Conservation (phyloP, 2,329 filamentous ascomycete genomes). For the Periglandula ipomoeae region DNA sequence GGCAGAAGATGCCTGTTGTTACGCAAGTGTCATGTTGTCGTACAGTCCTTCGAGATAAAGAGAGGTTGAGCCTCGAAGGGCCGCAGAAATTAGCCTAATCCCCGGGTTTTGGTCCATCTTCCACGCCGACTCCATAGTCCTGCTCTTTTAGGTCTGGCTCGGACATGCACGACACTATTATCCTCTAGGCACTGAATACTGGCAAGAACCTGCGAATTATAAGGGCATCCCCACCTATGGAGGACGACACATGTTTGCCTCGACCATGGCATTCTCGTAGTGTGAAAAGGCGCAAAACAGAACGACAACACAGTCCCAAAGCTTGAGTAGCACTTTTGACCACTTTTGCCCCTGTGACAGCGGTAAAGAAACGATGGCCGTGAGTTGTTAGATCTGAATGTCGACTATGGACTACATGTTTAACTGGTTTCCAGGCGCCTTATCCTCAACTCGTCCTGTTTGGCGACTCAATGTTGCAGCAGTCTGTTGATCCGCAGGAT, state of each 20-base stretch:
- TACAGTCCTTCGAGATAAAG: too few species aligned
- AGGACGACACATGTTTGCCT: not conserved
- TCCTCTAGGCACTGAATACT: too few species aligned
- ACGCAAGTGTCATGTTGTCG: too few species aligned
- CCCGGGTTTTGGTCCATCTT: too few species aligned
- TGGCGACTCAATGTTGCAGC: slow-evolving; percentile 81
- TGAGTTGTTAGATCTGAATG: slow-evolving; percentile 7
- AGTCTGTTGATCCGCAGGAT: slow-evolving; percentile 47
- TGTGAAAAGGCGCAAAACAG: too few species aligned
- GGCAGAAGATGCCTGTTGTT: too few species aligned
- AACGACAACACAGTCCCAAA: not conserved
- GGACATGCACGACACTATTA: too few species aligned
- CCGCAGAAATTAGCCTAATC: too few species aligned
- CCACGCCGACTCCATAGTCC: too few species aligned
- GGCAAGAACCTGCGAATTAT: not conserved
- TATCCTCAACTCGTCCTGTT: slow-evolving; percentile 76
- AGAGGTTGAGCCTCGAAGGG: not conserved
- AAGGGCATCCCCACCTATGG: not conserved
- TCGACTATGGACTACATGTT: not conserved
- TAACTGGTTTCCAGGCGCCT: slow-evolving; percentile 14
- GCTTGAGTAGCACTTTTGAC: not conserved
- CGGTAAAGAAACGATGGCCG: slow-evolving; percentile 12
- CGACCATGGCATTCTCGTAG: not conserved
- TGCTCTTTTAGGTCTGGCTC: too few species aligned
- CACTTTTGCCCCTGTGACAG: not conserved